Evolutionary conservation across 495 filamentous ascomycete species (phyloP).

Genomic region (Parathielavia hyrcaniae): DNA sequence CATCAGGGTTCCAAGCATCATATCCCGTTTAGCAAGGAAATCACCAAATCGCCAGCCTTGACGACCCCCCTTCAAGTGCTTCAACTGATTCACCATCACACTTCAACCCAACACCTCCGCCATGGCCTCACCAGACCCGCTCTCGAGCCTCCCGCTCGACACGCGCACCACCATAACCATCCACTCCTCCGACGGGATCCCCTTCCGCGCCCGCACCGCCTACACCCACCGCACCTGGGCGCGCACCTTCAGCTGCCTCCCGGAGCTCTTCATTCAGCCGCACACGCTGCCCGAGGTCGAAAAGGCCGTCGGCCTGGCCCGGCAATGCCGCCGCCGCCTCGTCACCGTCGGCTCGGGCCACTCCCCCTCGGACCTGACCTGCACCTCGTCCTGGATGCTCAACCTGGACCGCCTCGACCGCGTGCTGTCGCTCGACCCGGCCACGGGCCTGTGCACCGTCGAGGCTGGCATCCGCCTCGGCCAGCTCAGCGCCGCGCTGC

Average conservation of each 20-base stretch:
- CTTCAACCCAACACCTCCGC: not conserved
- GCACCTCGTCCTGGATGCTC: conserved; percentile 89
- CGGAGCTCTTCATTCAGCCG: conserved; percentile 85
- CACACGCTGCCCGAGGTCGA: conserved; percentile 71
- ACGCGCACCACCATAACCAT: conserved; percentile 22
- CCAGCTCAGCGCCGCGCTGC: conserved; percentile 61
- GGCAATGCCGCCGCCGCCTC: conserved; percentile 70
- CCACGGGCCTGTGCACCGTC: conserved; percentile 61
- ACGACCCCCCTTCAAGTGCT: too few relatives aligned
- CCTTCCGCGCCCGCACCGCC: conserved; percentile 65
- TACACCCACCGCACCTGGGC: conserved; percentile 96
- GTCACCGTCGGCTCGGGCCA: conserved; percentile 79
- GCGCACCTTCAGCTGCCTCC: conserved; percentile 76
- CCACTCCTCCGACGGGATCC: conserved; percentile 39
- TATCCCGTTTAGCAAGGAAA: too few relatives aligned
- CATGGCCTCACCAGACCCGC: conserved; percentile 16
- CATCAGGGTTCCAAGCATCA: too few relatives aligned
- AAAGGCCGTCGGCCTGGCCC: conserved; percentile 74
- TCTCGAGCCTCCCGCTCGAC: conserved; percentile 20
- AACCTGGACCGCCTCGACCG: conserved; percentile 80
- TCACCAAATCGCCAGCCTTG: too few relatives aligned
- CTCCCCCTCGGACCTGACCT: conserved; percentile 87
- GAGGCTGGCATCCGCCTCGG: conserved; percentile 79
- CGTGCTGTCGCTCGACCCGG: conserved; percentile 60
- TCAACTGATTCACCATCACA: too few relatives aligned